Evolutionary conservation across 2,329 filamentous ascomycete species (phyloP), one percentile per base, ranked within the genome.

Genomic region (Lachnellula hyalina): DNA sequence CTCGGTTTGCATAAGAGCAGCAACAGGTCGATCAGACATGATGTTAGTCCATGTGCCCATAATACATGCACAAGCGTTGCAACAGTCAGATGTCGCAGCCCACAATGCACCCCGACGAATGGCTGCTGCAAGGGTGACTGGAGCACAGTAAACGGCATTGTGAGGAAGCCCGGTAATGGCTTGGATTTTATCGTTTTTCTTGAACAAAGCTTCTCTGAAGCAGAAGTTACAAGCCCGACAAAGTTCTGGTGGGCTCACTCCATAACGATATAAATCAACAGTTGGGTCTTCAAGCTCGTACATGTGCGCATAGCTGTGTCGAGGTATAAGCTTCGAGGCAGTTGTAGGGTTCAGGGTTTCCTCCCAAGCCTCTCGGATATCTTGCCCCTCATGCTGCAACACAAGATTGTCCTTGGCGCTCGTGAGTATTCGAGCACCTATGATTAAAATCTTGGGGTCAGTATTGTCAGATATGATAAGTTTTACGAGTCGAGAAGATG

Each of bases 61-160:
- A 7, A 1, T 19, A 19, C 53, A 55, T 21, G 53, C 53, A 35
- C 49, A 51, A 15, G 2, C 15, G 25, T 55, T 44, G 28, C 23
- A 51, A 17, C 49, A 55, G 17, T 50, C 41, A 14, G 42, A 17
- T 15, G 48, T 47, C 5, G 49, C 44, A 4, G 53, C 53, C 48
- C 49, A 55, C n/a, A 55, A 14, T 9, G 23, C 28, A 15, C 14
- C 48, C n/a, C 53, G 53, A 34, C 49, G 53, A 44, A 55, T 55
- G 7, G 53, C 35, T 8, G 53, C 48, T 11, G 49, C 34, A 23
- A 55, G 35, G 14, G n/a, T 28, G 32, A 51, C 44, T 4, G 48
- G 35, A 23, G 38, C 35, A 4, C 21, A n/a, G 23, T 28, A 19
- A 32, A 19, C 17, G 44, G 51, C 44, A 41, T 19, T 36, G 23